A percentile compares a stretch with the other conserved stretches of the same genome.
Evolutionary conservation across 257 asterid genomes (phyloP).

Genomic region (Primulina huaijiensis): DNA sequence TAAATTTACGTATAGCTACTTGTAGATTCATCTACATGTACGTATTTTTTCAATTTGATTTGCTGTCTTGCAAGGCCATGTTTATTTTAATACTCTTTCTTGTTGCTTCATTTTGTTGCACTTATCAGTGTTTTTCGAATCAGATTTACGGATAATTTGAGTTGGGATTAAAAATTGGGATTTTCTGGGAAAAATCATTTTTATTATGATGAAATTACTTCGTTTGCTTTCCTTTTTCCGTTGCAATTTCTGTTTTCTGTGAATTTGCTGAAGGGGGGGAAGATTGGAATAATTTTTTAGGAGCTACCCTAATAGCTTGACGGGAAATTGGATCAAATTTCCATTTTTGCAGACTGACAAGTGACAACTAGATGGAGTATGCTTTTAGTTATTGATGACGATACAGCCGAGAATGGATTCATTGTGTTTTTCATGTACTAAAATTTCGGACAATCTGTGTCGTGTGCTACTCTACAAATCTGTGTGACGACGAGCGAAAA

Average conservation of each 20-base stretch:
- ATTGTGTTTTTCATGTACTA: neutral
- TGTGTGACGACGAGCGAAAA: neutral
- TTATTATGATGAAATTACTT: neutral
- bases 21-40: constrained; percentile 5
- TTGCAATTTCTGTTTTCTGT: constrained; percentile 24
- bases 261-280: neutral
- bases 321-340: neutral
- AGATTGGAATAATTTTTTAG: neutral
- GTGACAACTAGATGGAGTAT: neutral
- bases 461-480: neutral
- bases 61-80: neutral
- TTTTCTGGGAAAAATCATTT: neutral
- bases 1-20: neutral
- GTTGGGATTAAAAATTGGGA: constrained; percentile 1
- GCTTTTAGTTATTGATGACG: neutral
- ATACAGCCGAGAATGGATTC: neutral
- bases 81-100: neutral
- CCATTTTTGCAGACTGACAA: neutral
- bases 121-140: neutral
- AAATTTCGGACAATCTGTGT: neutral
- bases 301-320: neutral
- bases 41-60: neutral
- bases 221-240: neutral
- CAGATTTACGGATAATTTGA: constrained; percentile 1
- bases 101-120: neutral